Percentiles rank a stretch among this genome's conserved stretches.
Conservation (phyloP, 179 eudicot species). For the Silene coronaria region DNA sequence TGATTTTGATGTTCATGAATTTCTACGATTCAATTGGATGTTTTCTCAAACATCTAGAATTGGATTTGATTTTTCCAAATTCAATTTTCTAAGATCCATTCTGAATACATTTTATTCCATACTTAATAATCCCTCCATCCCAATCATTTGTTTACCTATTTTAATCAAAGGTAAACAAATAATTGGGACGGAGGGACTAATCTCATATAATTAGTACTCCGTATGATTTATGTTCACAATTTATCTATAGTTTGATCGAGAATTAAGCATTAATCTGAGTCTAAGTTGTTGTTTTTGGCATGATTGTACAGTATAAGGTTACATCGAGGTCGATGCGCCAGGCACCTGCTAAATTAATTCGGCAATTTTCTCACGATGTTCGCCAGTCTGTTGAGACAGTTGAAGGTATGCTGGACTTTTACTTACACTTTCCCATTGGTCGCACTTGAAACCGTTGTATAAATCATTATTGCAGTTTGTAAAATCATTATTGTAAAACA, state of each 20-base stretch:
- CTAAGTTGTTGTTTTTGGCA: neutral
- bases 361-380: slow-evolving; percentile 47
- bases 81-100: neutral
- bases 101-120: neutral
- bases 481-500: too few species aligned
- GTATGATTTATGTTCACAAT: too few species aligned
- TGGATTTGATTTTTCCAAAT: neutral
- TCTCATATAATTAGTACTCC: neutral
- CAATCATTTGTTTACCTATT: too few species aligned
- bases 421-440: neutral
- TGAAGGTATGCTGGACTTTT: slow-evolving; percentile 34
- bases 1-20: neutral
- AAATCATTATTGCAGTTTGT: too few species aligned
- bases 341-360: slow-evolving; percentile 38
- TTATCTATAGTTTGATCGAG: neutral
- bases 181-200: too few species aligned
- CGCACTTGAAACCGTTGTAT: neutral
- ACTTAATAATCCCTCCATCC: too few species aligned
- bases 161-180: too few species aligned
- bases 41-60: neutral
- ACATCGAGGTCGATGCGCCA: slow-evolving; percentile 36
- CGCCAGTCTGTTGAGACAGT: slow-evolving; percentile 28
- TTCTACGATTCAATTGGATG: neutral
- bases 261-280: neutral
- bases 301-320: slow-evolving; percentile 40